Base-by-base conservation (phyloP, 495 filamentous ascomycete species). In the Aspergillus ellipticus region DNA sequence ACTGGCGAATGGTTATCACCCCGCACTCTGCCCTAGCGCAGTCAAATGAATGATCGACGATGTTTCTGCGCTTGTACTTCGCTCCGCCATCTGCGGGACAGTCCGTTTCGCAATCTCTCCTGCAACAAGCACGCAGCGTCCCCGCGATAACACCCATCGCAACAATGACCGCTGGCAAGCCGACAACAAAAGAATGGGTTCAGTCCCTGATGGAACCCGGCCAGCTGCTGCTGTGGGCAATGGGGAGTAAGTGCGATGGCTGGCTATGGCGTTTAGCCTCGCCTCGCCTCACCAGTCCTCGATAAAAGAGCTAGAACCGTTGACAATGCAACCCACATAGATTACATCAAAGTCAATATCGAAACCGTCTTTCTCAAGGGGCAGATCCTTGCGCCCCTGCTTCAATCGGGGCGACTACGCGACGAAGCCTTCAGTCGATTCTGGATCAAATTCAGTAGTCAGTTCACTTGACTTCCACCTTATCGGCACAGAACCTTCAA, bases 381-480 rank as follows among this genome's bases (percentile, higher is more conserved):
- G 11, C 66, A 74, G 42, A 22, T 74, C 41, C 65, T 77, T 9
- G 72, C 73, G 3, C 74, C 74, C 1, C 49, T 76, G 45, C 59
- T 69, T 4, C 66, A 70, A 22, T 59, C 69, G 3, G 9, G 26
- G 2, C 54, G 57, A 55, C 56, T 78, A 1, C 74, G 74, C 16
- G 72, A 75, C 41, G 72, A 76, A 58, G 71, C 75, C 7, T 78
- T 78, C 56, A 67, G 69, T 13, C 63, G 62, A 24, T 78, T 78
- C 63, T 78, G 75, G 75, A 51, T 75, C 33, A 65, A 66, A 3
- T 74, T 78, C 41, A 69, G 57, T 48, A 53, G 70, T 74, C 53
- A 59, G 65, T n/a, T n/a, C n/a, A n/a, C n/a, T n/a, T n/a, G n/a
- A n/a, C n/a, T n/a, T n/a, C n/a, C n/a, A n/a, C n/a, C n/a, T n/a